Evolutionary conservation across 805 yeast species (phyloP).

Genomic region (Teunomyces aglyptinius): DNA sequence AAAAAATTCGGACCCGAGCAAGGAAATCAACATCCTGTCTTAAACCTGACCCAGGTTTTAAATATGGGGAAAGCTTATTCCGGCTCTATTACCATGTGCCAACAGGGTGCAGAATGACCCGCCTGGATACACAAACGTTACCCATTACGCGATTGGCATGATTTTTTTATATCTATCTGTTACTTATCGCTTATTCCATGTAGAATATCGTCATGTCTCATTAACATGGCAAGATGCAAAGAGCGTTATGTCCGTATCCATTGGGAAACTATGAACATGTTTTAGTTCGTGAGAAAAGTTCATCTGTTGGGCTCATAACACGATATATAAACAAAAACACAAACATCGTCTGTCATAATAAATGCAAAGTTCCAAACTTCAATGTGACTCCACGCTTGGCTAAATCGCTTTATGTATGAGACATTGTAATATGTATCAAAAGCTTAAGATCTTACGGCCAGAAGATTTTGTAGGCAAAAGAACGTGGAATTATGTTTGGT

Average conservation of each 20-base stretch:
- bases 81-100: neutral
- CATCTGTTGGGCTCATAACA: neutral
- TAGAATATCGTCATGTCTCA: neutral
- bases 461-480: neutral
- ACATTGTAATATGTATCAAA: no score
- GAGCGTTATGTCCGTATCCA: neutral
- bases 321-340: neutral
- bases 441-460: no score
- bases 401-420: no score
- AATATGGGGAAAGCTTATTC: neutral
- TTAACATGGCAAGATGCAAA: neutral
- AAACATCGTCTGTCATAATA: neutral
- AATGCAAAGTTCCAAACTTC: no score
- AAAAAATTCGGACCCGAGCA: slow-evolving; percentile 20
- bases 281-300: neutral
- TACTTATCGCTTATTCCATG: no score
- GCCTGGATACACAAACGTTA: no score
- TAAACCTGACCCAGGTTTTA: neutral
- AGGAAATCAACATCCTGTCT: slow-evolving; percentile 7
- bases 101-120: no score
- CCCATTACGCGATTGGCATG: no score
- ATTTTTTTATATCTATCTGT: no score
- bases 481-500: neutral
- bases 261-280: neutral
- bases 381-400: no score